A percentile compares a stretch with the other conserved stretches of the same genome.
Conservation (phyloP, 1,284 basidiomycete species). For the Boletellus sp. region DNA sequence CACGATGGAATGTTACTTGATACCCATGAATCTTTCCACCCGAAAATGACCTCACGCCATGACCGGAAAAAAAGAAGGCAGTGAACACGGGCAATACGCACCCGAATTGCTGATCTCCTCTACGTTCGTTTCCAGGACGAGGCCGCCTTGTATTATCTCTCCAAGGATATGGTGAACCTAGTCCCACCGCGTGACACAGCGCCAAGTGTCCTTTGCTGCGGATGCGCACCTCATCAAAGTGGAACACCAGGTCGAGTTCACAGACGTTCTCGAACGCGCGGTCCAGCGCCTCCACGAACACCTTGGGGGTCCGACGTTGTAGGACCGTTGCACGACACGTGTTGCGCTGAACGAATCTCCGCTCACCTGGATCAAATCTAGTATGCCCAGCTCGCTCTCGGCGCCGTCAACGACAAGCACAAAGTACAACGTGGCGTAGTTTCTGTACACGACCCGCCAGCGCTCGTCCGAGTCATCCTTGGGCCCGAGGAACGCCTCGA, state of each 20-base stretch:
- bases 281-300: slow-evolving; percentile 96
- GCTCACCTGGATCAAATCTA: slow-evolving; percentile 94
- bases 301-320: slow-evolving; percentile 41
- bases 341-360: not conserved
- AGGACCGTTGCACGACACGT: not conserved
- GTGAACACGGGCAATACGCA: slow-evolving; percentile 51
- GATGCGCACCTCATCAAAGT: slow-evolving; percentile 86
- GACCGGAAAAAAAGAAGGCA: not conserved
- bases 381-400: slow-evolving; percentile 93
- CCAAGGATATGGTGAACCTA: slow-evolving; percentile 89
- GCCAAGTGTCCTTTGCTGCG: not conserved
- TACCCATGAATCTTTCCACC: not conserved
- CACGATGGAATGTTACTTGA: slow-evolving; percentile 4
- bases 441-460: slow-evolving; percentile 75
- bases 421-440: slow-evolving; percentile 95
- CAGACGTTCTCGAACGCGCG: slow-evolving; percentile 97
- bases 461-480: slow-evolving; percentile 54
- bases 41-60: slow-evolving; percentile 1
- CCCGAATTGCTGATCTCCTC: slow-evolving; percentile 82
- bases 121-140: slow-evolving; percentile 97
- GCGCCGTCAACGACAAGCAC: slow-evolving; percentile 94
- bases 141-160: slow-evolving; percentile 94
- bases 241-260: slow-evolving; percentile 97
- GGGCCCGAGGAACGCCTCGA: slow-evolving; percentile 69
- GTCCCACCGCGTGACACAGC: slow-evolving; percentile 8